Conservation (phyloP, 352 stramenopile genomes). For the Thraustotheca clavata region DNA sequence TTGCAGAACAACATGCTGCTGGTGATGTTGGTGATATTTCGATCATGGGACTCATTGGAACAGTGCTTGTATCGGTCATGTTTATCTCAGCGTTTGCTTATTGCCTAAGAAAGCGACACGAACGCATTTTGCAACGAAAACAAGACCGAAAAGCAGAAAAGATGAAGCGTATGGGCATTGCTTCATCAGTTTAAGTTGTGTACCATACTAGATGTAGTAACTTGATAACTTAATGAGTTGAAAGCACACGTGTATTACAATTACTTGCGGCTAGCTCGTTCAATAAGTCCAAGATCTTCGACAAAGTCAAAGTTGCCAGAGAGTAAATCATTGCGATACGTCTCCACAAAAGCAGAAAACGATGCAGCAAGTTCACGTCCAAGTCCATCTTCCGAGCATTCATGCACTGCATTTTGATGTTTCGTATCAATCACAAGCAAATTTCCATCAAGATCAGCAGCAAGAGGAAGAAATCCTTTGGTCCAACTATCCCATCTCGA, state of each 20-base stretch:
- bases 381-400: conserved; percentile 58
- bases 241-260: not conserved
- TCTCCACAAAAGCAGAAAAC: conserved; percentile 64
- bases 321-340: conserved; percentile 72
- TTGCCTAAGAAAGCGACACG: conserved; percentile 46
- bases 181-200: conserved; percentile 2
- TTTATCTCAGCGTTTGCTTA: conserved; percentile 54
- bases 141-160: conserved; percentile 17
- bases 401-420: conserved; percentile 50
- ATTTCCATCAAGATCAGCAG: conserved; percentile 53
- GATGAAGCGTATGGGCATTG: conserved; percentile 57
- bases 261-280: conserved; percentile 36
- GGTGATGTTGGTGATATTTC: conserved; percentile 60
- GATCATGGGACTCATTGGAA: conserved; percentile 47
- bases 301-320: conserved; percentile 76
- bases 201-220: too few species aligned
- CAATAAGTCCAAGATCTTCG: conserved; percentile 70
- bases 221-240: not conserved
- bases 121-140: conserved; percentile 32
- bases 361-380: conserved; percentile 38
- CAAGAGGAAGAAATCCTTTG: conserved; percentile 57
- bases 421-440: conserved; percentile 48
- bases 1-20: conserved; percentile 50
- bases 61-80: conserved; percentile 41
- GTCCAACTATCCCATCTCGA: conserved; percentile 44